Base-by-base conservation (phyloP, 169 alveolate genomes). In the Plasmodium adleri region DNA sequence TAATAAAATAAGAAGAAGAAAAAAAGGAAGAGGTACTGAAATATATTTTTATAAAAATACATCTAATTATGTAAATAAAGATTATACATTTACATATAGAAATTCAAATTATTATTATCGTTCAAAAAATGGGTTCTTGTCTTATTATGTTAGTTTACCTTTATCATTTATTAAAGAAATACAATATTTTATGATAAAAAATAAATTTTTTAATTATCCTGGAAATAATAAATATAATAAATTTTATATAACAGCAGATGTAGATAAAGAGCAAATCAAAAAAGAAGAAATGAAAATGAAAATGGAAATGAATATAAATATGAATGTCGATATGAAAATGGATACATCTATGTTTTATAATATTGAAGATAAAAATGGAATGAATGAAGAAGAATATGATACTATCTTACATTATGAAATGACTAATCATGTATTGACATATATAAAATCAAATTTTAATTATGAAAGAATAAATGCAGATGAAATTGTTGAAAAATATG, bases 61-160 rank as follows among this genome's bases (percentile, higher is more conserved):
- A 10, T 20, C 50, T 32, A 78, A 78, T 59, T 64, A 78, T 49
- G 15, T 43, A 28, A 78, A 59, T 47, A 50, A 78, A 52, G 89
- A 78, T 3, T 66, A 49, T 71, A 78, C 89, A 0, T 78, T 78
- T 64, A 49, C 89, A 1, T 78, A 78, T 39, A 45, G 64, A 9
- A 78, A 78, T 43, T 78, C 89, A 0, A 78, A 78, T 20, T 78
- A n/a, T 49, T 78, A 64, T 15, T 78, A 66, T 58, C n/a, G 26
- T 8, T 66, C 64, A 6, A 28, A 70, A 78, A 78, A 78, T 52
- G 89, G 89, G 1, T 78, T 78, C 1, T 32, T 78, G 43, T 68
- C 74, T 0, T 78, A 64, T 17, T 78, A 78, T 45, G 89, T 78
- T 6, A 78, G 89, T 45, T 62, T 78, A 1, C 89, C 89, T 0